Conservation (phyloP, 352 stramenopile genomes). For the Phytophthora syringae region DNA sequence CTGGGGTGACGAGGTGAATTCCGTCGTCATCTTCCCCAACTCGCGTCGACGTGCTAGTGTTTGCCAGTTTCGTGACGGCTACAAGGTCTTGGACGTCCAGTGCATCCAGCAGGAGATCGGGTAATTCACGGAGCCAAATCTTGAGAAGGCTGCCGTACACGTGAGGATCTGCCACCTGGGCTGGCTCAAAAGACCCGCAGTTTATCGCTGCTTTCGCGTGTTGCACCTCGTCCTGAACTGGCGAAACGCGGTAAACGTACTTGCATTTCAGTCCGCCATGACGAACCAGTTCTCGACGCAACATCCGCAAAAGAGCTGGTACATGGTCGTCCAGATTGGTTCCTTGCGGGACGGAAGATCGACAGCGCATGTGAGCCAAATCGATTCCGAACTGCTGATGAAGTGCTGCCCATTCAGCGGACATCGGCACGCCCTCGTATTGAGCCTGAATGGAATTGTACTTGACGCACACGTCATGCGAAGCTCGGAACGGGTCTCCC, state of each 20-base stretch:
- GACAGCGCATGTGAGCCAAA: constrained; percentile 50
- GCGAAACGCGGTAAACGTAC: constrained; percentile 68
- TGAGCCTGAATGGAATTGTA: constrained; percentile 66
- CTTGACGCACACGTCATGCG: constrained; percentile 55
- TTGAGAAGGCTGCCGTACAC: constrained; percentile 72
- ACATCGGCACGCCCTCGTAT: constrained; percentile 51
- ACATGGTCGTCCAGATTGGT: constrained; percentile 40
- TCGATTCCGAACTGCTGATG: constrained; percentile 64
- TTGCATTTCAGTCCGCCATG: constrained; percentile 50
- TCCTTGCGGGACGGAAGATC: constrained; percentile 19
- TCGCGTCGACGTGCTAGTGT: background rate
- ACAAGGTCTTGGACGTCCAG: constrained; percentile 30
- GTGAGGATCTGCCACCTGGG: constrained; percentile 46
- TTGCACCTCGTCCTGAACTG: constrained; percentile 50
- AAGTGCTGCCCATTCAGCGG: constrained; percentile 38
- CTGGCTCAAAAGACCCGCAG: constrained; percentile 46
- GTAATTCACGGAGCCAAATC: constrained; percentile 68
- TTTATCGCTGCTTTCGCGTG: constrained; percentile 56
- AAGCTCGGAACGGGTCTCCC: constrained; percentile 53
- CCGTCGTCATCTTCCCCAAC: constrained; percentile 17
- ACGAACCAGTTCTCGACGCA: constrained; percentile 57
- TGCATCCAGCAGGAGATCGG: constrained; percentile 40
- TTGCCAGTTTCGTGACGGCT: constrained; percentile 21
- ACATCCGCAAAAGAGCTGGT: constrained; percentile 55
- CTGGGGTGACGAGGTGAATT: constrained; percentile 18